Conservation (phyloP, 352 stramenopile genomes). For the Globisporangium orthogonon region DNA sequence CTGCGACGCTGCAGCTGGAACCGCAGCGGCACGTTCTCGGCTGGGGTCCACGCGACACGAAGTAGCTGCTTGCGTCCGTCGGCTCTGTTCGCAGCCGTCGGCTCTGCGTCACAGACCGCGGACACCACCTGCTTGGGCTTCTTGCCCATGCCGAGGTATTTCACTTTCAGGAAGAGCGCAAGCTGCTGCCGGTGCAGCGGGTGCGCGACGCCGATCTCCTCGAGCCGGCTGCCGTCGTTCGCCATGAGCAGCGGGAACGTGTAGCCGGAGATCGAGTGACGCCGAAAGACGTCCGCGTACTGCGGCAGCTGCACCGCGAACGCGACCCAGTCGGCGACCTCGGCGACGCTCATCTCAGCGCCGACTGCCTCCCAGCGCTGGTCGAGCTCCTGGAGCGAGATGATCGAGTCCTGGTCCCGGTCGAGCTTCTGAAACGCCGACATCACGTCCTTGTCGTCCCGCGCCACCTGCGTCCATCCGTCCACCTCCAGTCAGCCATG, state of each 20-base stretch:
- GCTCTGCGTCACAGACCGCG: constrained; percentile 27
- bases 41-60: constrained; percentile 50
- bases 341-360: constrained; percentile 80
- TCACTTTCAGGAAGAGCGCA: constrained; percentile 77
- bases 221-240: constrained; percentile 58
- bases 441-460: constrained; percentile 58
- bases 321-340: constrained; percentile 78
- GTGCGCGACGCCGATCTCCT: constrained; percentile 66
- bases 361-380: constrained; percentile 72
- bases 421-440: constrained; percentile 74
- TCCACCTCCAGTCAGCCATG: neutral
- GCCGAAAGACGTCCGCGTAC: constrained; percentile 70
- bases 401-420: constrained; percentile 68
- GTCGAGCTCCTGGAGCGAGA: constrained; percentile 79
- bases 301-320: constrained; percentile 78
- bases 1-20: constrained; percentile 70
- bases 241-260: constrained; percentile 85
- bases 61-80: constrained; percentile 28
- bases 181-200: constrained; percentile 75
- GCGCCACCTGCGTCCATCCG: constrained; percentile 22
- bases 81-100: neutral
- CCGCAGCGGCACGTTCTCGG: constrained; percentile 37
- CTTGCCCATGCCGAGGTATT: constrained; percentile 72
- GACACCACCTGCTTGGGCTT: constrained; percentile 43
- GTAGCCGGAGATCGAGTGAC: constrained; percentile 81